A percentile compares a stretch with the other conserved stretches of the same genome.
Evolutionary conservation across 805 yeast species (phyloP).

Genomic region (Saturnispora dispora): DNA sequence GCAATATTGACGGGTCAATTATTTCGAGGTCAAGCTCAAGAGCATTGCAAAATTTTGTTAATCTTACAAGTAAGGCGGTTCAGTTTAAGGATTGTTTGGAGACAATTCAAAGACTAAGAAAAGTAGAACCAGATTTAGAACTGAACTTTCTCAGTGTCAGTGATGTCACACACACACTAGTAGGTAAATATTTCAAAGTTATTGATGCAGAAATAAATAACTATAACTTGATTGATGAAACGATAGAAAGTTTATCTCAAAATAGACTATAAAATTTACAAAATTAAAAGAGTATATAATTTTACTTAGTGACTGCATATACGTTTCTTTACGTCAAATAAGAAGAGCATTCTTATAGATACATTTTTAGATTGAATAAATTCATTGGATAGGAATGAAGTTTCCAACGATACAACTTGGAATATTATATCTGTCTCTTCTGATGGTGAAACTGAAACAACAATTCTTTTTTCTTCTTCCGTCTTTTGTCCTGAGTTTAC

Average conservation of each 20-base stretch:
- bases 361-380: too few relatives aligned
- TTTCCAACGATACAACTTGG: constrained; percentile 96
- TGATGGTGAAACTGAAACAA: constrained; percentile 87
- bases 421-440: constrained; percentile 87
- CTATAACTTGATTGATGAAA: constrained; percentile 11
- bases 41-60: constrained; percentile 23
- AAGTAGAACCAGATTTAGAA: constrained; percentile 3
- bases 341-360: background rate
- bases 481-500: constrained; percentile 75
- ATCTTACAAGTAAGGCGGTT: constrained; percentile 27
- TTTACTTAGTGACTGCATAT: background rate
- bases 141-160: constrained; percentile 26
- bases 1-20: constrained; percentile 24
- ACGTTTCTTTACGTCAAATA: background rate
- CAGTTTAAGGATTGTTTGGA: constrained; percentile 27
- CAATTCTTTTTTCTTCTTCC: constrained; percentile 76
- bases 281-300: background rate
- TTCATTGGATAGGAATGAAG: constrained; percentile 63
- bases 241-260: background rate
- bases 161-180: constrained; percentile 21
- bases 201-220: constrained; percentile 1
- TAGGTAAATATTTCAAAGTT: constrained; percentile 20
- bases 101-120: constrained; percentile 10
- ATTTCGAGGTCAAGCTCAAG: constrained; percentile 10
- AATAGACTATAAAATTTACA: background rate